Evolutionary conservation across 2,329 filamentous ascomycete genomes (phyloP).

Genomic region (Alternaria atra): DNA sequence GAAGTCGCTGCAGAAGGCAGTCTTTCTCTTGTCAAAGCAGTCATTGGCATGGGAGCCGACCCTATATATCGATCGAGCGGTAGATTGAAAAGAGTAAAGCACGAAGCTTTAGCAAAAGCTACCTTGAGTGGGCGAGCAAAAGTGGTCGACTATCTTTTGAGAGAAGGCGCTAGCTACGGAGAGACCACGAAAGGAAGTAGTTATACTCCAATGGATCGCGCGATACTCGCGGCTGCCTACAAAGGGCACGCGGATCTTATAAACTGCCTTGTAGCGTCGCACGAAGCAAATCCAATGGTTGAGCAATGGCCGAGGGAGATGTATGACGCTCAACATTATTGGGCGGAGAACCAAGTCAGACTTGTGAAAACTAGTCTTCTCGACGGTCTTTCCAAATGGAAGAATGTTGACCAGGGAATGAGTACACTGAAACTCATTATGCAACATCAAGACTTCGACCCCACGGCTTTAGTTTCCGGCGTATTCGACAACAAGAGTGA

Average conservation of each 20-base stretch:
- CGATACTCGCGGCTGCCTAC: conserved; percentile 25
- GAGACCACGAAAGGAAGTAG: conserved; percentile 20
- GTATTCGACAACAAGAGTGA: conserved; percentile 32
- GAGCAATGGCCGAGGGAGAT: conserved; percentile 32
- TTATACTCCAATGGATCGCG: conserved; percentile 23
- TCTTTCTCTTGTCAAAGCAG: conserved; percentile 23
- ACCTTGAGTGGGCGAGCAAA: conserved; percentile 22
- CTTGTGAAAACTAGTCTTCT: conserved; percentile 27
- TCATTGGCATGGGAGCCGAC: conserved; percentile 19
- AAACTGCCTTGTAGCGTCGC: conserved; percentile 20
- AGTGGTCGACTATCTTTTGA: conserved; percentile 25
- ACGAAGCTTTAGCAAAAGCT: conserved; percentile 30
- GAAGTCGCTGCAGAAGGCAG: conserved; percentile 26
- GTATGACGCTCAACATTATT: conserved; percentile 29
- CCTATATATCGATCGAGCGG: conserved; percentile 17
- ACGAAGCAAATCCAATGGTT: conserved; percentile 28
- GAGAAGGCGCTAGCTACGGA: conserved; percentile 25
- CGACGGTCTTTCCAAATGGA: conserved; percentile 28
- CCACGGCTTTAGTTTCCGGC: conserved; percentile 19
- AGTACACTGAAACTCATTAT: conserved; percentile 26
- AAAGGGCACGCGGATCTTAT: conserved; percentile 27
- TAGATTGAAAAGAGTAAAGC: conserved; percentile 24
- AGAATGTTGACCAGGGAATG: conserved; percentile 25
- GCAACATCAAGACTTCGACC: conserved; percentile 24
- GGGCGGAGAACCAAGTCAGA: conserved; percentile 23